phyloP scores from a whole-genome alignment of 257 asterid species.

The Ocimum tenuiflorum region DNA sequence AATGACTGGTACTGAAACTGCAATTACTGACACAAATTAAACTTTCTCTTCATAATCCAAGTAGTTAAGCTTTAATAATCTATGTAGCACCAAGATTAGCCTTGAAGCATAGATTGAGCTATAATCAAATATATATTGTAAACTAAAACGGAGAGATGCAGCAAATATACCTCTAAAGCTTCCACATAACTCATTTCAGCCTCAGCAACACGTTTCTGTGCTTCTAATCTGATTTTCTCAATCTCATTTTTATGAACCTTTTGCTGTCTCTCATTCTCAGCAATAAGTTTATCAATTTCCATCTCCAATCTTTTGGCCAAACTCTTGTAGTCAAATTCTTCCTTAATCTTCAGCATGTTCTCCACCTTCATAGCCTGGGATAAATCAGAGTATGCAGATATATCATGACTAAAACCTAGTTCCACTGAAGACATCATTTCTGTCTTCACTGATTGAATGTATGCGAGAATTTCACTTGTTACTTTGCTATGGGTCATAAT shows the following conservation, averaged over 20 bases:
- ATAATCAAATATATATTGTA: background rate
- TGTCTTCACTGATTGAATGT: background rate
- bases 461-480: background rate
- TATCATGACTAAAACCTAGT: background rate
- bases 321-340: conserved; percentile 93
- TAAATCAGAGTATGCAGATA: conserved; percentile 17
- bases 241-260: conserved; percentile 75
- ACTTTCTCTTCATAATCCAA: background rate
- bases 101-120: background rate
- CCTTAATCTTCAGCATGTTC: conserved; percentile 98
- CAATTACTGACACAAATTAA: background rate
- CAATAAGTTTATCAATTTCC: conserved; percentile 80
- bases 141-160: too few species aligned
- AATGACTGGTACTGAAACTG: conserved; percentile 12
- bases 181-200: conserved; percentile 77
- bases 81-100: background rate
- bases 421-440: background rate
- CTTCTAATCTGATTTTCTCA: conserved; percentile 78
- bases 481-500: background rate
- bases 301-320: conserved; percentile 78
- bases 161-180: conserved; percentile 57
- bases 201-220: conserved; percentile 68
- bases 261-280: conserved; percentile 86
- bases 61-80: background rate
- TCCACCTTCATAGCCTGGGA: conserved; percentile 98